Base-by-base conservation (phyloP, 202 grass and related monocot species). In the Saccharum hybrid region DNA sequence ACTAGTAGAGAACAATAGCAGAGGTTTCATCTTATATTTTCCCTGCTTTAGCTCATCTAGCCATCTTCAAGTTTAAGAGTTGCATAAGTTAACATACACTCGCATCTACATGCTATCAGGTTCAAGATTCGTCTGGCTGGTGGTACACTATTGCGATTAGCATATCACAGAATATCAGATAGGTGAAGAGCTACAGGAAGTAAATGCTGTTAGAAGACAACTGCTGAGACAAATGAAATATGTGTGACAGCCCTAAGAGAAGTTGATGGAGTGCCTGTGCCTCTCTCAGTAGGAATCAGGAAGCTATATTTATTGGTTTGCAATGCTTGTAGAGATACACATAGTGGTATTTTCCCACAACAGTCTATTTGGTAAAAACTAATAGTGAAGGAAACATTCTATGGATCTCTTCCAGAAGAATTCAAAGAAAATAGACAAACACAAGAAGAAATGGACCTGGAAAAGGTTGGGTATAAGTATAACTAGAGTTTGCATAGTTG, bases 21-120 rank as follows among this genome's bases (percentile, higher is more conserved):
- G 10, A 74, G 46, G 49, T 62, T 54, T 66, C 60, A 23, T 49
- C 61, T 79, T 79, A 14, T 15, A 8, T 18, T 61, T 74, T 63
- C 7, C 38, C 40, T 38, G 31, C 60, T 61, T 51, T 74, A 36
- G 23, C 45, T 67, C 37, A 59, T 75, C 28, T 79, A 56, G 3
- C 51, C 4, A 63, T 33, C 26, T 33, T 64, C 31, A 56, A n/a
- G 46, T 48, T 81, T 12, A 37, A 68, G 51, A 18, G 18, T 30
- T 30, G 26, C 61, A 31, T 64, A 81, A 68, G 15, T 22, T 36
- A 66, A 38, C 6, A 46, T 16, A 63, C 22, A 28, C 34, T 73
- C 64, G 0, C 74, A 59, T 36, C 13, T 73, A 14, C 46, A 78
- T 78, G n/a, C n/a, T 80, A 40, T 31, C 46, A 37, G 30, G 28